Base-by-base conservation (phyloP, 1,139 yeast genomes). In the Taiozyma sp. region DNA sequence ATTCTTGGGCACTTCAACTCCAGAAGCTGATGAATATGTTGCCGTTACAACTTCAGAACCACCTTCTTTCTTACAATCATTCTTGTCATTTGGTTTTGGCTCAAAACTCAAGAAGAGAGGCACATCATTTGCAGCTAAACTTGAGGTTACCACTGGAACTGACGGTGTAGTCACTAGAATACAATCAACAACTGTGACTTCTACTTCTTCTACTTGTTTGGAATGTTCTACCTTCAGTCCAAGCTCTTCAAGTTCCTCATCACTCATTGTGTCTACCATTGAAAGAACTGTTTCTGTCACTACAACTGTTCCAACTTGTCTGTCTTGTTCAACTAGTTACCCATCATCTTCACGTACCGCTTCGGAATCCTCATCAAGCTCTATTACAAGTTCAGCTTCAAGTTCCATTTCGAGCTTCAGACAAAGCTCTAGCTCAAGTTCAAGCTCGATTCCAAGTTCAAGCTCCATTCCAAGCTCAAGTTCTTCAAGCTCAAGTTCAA, bases 1-100 rank as follows among this genome's bases (percentile, higher is more conserved):
- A 24, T 10, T 47, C 16, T 47, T 47, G 36, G 41, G 45, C 12
- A 45, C 45, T 34, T 23, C 44, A 14, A 14, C 43, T 12, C 34
- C 44, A 1, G 10, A 40, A 24, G 38, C 30, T 1, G 36, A 28
- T 3, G 51, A 54, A 43, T 39, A 50, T 5, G 58, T 55, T 9
- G 3, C 52, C 4, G 38, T 32, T 8, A 43, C 14, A 19, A n/a
- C 19, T 13, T 7, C 36, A 32, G 9, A 32, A 2, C 6, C 36
- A 14, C 36, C 36, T 14, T 32, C 36, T 9, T 13, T 30, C 34
- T n/a, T 30, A 30, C 13, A 30, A 30, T 30, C 34, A 30, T 30
- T 30, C n/a, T n/a, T 30, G 12, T 36, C 39, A n/a, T 36, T 8
- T 36, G 39, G 39, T 2, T 36, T 36, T 19, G 22, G 22, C 19